Base-by-base conservation (phyloP, 1,284 basidiomycete species). In the Spongispora temasekensis region DNA sequence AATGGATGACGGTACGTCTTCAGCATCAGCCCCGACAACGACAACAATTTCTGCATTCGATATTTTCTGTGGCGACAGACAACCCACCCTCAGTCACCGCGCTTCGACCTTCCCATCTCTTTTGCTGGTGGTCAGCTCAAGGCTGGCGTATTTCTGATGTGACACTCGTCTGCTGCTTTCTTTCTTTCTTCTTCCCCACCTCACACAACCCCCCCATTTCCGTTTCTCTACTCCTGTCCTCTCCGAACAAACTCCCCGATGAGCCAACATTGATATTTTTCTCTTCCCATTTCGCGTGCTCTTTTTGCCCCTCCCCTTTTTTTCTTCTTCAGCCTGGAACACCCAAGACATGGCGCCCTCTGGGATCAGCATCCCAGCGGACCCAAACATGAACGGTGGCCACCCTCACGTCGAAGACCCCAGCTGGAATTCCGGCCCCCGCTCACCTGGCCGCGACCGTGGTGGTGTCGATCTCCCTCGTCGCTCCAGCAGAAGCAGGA, bases 1-100 rank as follows among this genome's bases (percentile, higher is more conserved):
- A 77, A 89, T 89, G 87, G 87, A 89, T 86, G 87, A 89, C 84
- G 88, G 87, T 89, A 89, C 88, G 87, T 89, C 79, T 75, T 83
- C 88, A 87, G 80, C 87, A 87, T 86, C 83, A 82, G 78, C 86
- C 77, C 70, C 75, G 72, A 71, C 78, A 65, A 71, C 77, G 73
- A 74, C 79, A 67, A 69, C 76, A 67, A 68, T 68, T 71, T 71
- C 64, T 72, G 65, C 71, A 67, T 71, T 75, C 74, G 68, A 66
- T 71, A 55, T 69, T 74, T 76, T 68, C 69, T 71, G 72, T 61
- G 78, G 79, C 78, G 76, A 72, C 71, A 76, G 76, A 72, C 71
- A 76, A 67, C 76, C 76, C 75, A 73, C 72, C 70, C 71, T 25
- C 68, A 67, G 73, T 73, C 68, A 69, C 68, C 63, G 61, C 68